Conservation (phyloP, 208 protist genomes). For the Borovskyia barvae region DNA sequence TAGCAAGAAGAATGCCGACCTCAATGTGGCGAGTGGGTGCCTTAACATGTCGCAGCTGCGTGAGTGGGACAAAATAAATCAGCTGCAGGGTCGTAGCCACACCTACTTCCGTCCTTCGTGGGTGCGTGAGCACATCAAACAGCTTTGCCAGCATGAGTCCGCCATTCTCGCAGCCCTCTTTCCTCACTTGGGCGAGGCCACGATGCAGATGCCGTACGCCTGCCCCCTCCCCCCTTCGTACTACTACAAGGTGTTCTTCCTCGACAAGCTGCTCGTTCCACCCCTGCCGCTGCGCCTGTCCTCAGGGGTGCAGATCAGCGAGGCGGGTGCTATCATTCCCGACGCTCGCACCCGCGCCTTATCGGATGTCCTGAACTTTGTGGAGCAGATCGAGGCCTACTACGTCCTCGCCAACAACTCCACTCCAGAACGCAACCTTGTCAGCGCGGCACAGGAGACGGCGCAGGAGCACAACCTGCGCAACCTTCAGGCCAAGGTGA, state of each 20-base stretch:
- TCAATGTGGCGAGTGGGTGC: slow-evolving; percentile 54
- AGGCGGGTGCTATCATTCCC: slow-evolving; percentile 59
- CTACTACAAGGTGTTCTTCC: slow-evolving; percentile 84
- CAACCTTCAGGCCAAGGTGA: slow-evolving; percentile 84
- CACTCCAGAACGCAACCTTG: slow-evolving; percentile 42
- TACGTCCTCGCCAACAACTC: slow-evolving; percentile 67
- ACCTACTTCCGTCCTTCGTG: slow-evolving; percentile 67
- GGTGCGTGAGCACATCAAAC: slow-evolving; percentile 77
- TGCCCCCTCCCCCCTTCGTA: slow-evolving; percentile 48
- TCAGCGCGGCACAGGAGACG: slow-evolving; percentile 45
- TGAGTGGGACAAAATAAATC: slow-evolving; percentile 66
- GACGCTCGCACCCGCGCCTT: slow-evolving; percentile 66
- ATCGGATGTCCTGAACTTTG: slow-evolving; percentile 74
- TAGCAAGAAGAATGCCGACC: slow-evolving; percentile 50
- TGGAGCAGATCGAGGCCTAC: slow-evolving; percentile 83
- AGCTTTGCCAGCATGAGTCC: slow-evolving; percentile 71
- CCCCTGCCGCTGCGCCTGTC: slow-evolving; percentile 84
- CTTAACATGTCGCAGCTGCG: slow-evolving; percentile 55
- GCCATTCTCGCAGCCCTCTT: slow-evolving; percentile 69
- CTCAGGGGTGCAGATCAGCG: slow-evolving; percentile 67
- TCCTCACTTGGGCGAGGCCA: slow-evolving; percentile 78
- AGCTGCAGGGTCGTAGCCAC: slow-evolving; percentile 54
- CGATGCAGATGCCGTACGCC: slow-evolving; percentile 47
- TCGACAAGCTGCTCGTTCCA: slow-evolving; percentile 84
- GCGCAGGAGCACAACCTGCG: slow-evolving; percentile 85